Conservation (phyloP, 164 flowering plant species). For the Liquidambar formosana region DNA sequence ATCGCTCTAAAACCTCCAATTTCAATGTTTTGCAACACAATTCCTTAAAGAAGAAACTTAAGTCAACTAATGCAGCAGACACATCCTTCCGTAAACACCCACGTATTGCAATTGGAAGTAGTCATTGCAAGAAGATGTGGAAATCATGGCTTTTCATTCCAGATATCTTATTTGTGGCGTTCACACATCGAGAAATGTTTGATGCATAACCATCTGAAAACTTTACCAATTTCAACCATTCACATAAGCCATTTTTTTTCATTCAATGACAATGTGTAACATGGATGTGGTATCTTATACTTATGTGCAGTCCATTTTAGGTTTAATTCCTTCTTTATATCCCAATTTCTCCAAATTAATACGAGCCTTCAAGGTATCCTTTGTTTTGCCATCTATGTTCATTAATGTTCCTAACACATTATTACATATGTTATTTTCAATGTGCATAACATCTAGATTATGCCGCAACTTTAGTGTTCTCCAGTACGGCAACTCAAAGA, state of each 20-base stretch:
- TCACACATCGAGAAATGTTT: constrained; percentile 10
- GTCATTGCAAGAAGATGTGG: constrained; percentile 1
- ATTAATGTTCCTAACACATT: background rate
- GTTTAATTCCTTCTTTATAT: background rate
- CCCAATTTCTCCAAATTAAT: background rate
- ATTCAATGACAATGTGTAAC: background rate
- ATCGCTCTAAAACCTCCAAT: background rate
- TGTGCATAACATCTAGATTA: constrained; percentile 14
- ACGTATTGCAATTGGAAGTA: constrained; percentile 11
- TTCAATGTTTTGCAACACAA: constrained; percentile 13
- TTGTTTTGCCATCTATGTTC: background rate
- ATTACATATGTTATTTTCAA: constrained; percentile 10
- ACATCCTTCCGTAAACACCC: constrained; percentile 8
- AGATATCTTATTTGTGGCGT: background rate
- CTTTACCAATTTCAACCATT: background rate
- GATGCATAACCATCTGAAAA: constrained; percentile 9
- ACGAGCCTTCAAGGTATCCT: background rate
- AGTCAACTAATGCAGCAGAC: background rate
- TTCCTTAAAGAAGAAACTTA: background rate
- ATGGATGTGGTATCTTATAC: background rate
- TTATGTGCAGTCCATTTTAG: too few relatives aligned
- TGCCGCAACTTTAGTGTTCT: background rate
- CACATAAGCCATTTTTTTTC: background rate
- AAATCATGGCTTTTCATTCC: constrained; percentile 8
- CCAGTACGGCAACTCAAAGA: constrained; percentile 14